Evolutionary conservation across 352 stramenopile species (phyloP).

Genomic region (Elongisporangium anandrum): DNA sequence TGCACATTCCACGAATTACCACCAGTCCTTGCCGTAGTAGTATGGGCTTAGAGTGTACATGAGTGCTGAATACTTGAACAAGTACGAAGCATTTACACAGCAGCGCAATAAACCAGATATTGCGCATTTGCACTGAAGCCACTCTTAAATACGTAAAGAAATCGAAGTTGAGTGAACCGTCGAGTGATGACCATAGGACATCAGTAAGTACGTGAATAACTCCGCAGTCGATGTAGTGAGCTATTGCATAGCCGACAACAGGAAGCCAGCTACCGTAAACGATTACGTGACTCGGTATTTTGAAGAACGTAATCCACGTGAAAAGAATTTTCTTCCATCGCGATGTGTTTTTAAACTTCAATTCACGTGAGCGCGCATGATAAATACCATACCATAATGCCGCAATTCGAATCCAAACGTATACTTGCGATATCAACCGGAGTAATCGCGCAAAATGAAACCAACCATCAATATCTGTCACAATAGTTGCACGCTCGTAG

Average conservation of each 20-base stretch:
- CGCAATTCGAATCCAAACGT: constrained; percentile 41
- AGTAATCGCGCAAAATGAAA: constrained; percentile 20
- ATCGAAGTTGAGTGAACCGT: too few species aligned
- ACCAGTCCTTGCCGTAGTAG: too few species aligned
- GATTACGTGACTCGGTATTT: constrained; percentile 24
- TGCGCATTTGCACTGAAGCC: constrained; percentile 37
- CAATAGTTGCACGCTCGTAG: constrained; percentile 38
- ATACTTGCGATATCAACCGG: constrained; percentile 24
- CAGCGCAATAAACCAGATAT: constrained; percentile 39
- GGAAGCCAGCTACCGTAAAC: constrained; percentile 35
- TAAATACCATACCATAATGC: constrained; percentile 18
- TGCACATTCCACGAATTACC: too few species aligned
- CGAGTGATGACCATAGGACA: too few species aligned
- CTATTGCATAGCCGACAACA: constrained; percentile 4
- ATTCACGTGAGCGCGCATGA: constrained; percentile 8
- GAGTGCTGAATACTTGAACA: too few species aligned
- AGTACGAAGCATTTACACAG: constrained; percentile 17
- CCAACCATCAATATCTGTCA: constrained; percentile 32
- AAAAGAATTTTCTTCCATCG: not conserved
- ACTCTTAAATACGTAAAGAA: constrained; percentile 20
- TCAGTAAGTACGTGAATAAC: too few species aligned
- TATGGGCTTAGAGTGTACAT: too few species aligned
- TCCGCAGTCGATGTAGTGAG: too few species aligned
- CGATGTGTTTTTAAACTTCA: constrained; percentile 1
- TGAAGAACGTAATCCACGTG: constrained; percentile 11